Base-by-base conservation (phyloP, 352 stramenopile genomes). In the Phytophthora uliginosa region DNA sequence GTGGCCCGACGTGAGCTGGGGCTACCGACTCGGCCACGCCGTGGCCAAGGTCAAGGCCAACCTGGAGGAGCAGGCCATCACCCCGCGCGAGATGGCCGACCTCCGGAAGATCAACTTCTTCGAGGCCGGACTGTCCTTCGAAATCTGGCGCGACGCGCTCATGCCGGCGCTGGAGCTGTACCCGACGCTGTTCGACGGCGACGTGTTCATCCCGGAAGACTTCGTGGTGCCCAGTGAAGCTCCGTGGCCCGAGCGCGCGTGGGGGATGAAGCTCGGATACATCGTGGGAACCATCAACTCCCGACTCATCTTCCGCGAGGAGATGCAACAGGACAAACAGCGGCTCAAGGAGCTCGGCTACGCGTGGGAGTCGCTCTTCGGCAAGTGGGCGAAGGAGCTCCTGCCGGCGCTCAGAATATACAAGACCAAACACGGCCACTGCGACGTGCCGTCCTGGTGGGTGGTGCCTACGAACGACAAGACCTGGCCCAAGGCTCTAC, bases 1-100 rank as follows among this genome's bases (percentile, higher is more conserved):
- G 28, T 99, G 94, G 93, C 89, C 93, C 7, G 69, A 93, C 40
- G 77, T 90, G 15, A 86, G 83, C 7, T 95, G 90, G 84, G 92
- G 89, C 7, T 85, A 97, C 45, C 68, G 85, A 34, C 78, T 98
- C 9, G 90, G 92, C 24, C 71, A 81, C 26, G 65, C 79, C 8
- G 88, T 96, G 5, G 85, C 93, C 66, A 90, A 89, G 20, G 59
- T 78, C 0, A 71, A 71, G 42, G 28, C 57, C 17, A 62, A 63
- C 4, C 31, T 74, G 7, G 66, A 84, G 22, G 60, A 97, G 87
- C 59, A 75, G 6, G 18, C 52, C 1, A 20, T 82, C 40, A 69
- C 69, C n/a, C 66, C 69, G 3, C 57, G 62, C 7, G 59, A 63
- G 26, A 66, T 78, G 33, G 63, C 74, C 0, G 76, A 84, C 42